Conservation (phyloP, 2,329 filamentous ascomycete species). For the Tolypocladium endophyticum region DNA sequence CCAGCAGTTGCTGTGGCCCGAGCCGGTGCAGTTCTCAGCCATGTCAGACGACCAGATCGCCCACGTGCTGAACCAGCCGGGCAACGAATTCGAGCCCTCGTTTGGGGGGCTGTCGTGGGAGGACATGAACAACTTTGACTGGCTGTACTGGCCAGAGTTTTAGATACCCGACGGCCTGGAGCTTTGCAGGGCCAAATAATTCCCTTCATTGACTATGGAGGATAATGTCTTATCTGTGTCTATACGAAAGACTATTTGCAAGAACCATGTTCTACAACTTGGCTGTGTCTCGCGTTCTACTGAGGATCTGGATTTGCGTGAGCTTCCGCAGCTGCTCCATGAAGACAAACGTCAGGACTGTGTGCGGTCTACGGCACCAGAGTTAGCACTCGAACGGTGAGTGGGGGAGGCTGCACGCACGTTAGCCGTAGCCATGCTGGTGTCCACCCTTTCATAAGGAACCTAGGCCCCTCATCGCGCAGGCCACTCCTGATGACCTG, state of each 20-base stretch:
- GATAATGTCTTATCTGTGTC: slow-evolving; percentile 8
- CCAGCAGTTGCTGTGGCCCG: slow-evolving; percentile 28
- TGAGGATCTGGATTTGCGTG: slow-evolving; percentile 6
- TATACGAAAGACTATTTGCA: slow-evolving; percentile 5
- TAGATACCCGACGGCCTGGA: not conserved
- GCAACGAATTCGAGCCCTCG: slow-evolving; percentile 44
- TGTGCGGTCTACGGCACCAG: slow-evolving; percentile 19
- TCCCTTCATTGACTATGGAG: not conserved
- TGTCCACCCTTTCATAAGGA: slow-evolving; percentile 35
- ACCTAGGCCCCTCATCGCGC: slow-evolving; percentile 26
- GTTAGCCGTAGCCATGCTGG: slow-evolving; percentile 33
- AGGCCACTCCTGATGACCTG: slow-evolving; percentile 23
- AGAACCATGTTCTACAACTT: not conserved
- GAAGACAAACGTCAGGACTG: slow-evolving; percentile 34
- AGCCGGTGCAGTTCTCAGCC: slow-evolving; percentile 51
- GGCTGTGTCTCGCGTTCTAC: not conserved
- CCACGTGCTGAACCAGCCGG: slow-evolving; percentile 53
- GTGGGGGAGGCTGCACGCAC: slow-evolving; percentile 15
- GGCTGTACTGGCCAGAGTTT: slow-evolving; percentile 42
- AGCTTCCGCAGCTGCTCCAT: slow-evolving; percentile 32
- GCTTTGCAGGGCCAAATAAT: not conserved
- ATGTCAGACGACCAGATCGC: slow-evolving; percentile 63
- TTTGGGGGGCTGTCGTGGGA: slow-evolving; percentile 48
- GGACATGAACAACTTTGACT: slow-evolving; percentile 47
- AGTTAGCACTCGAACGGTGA: not conserved